Conservation (phyloP, 495 filamentous ascomycete species). For the Hyaloscypha finlandica region DNA sequence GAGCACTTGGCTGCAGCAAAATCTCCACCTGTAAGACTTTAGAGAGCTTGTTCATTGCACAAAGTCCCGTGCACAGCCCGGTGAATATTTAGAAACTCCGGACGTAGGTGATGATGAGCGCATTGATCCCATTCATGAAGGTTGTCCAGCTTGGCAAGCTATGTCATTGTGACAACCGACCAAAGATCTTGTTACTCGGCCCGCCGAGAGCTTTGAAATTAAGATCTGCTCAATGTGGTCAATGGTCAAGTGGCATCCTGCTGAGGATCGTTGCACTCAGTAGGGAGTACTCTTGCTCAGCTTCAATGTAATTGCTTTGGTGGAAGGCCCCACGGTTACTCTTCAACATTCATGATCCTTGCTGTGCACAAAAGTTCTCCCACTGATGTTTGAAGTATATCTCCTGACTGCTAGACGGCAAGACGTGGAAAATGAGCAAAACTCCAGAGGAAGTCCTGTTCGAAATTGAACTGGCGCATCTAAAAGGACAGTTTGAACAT, state of each 20-base stretch:
- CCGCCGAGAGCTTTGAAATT: neutral
- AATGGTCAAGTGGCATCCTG: neutral
- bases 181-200: neutral
- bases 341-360: neutral
- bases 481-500: no score
- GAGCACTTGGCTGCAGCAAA: neutral
- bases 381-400: no score
- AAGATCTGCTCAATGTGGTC: neutral
- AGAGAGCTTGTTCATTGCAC: neutral
- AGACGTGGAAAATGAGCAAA: no score
- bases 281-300: neutral
- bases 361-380: neutral
- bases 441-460: no score
- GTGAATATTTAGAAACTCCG: neutral
- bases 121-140: constrained; percentile 36
- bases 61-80: neutral
- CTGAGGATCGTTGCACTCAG: neutral
- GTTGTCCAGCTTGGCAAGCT: constrained; percentile 39
- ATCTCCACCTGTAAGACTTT: neutral
- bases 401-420: no score
- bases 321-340: neutral
- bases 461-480: no score
- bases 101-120: neutral
- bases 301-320: neutral
- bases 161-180: constrained; percentile 36